These are phyloP conservation scores for Graphiopsis chlorocephala DNA, from an alignment of 2,329 filamentous ascomycete genomes.

Conservation along the genomic window DNA sequence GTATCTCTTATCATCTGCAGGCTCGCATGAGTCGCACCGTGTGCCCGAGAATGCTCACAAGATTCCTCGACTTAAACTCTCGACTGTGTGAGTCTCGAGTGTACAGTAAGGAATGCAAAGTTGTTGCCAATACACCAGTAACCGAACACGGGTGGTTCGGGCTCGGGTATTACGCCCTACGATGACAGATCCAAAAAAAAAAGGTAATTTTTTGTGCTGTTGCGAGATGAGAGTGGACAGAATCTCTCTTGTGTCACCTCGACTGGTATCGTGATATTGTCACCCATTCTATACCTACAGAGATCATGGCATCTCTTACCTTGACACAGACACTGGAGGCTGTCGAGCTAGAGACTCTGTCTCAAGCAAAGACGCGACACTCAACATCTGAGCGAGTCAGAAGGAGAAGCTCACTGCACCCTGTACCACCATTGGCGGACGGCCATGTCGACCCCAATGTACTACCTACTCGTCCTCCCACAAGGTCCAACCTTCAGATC, in stretches of 20 bases:
- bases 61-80: not conserved
- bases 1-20: not conserved
- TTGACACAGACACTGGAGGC: slow-evolving; percentile 1
- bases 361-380: not conserved
- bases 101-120: not conserved
- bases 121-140: not conserved
- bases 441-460: not conserved
- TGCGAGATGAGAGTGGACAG: not conserved
- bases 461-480: not conserved
- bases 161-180: not conserved
- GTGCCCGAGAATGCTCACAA: not conserved
- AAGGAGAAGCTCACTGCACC: not conserved
- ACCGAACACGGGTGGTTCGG: not conserved
- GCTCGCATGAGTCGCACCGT: not conserved
- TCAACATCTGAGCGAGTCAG: not conserved
- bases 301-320: not conserved
- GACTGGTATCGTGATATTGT: not conserved
- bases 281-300: not conserved
- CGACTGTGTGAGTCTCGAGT: not conserved
- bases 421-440: not conserved
- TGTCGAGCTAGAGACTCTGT: not conserved
- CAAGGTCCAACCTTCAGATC: slow-evolving; percentile 3
- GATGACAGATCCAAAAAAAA: not conserved
- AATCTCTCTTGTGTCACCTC: not conserved
- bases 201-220: not conserved